Base-by-base conservation (phyloP, 495 filamentous ascomycete species). In the Penicillium antarcticum region DNA sequence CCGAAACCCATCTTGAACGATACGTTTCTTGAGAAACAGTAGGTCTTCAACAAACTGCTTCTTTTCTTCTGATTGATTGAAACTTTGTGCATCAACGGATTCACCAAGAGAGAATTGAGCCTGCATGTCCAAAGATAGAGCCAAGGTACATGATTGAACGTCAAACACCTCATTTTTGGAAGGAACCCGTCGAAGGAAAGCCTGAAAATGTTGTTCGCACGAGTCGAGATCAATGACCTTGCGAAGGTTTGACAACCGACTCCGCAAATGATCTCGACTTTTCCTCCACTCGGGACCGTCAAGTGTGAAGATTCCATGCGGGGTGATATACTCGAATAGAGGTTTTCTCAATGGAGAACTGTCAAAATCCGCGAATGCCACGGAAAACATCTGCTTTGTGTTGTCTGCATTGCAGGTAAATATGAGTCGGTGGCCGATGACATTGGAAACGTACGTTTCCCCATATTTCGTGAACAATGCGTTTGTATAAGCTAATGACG, bases 221-320 rank as follows among this genome's bases (percentile, higher is more conserved):
- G 45, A 5, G 3, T 24, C 17, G 6, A 61, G 14, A 26, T 61
- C 55, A 29, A 53, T 42, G 29, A 41, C 37, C 37, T 42, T 31
- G 18, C 55, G 55, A 7, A 49, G 45, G 32, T 54, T 54, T 12
- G 55, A 51, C 21, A 61, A 32, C 19, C 19, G 49, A 38, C 16
- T 54, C 6, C 51, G 51, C 35, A 58, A 37, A 19, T 51, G 33
- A 7, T 49, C 47, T 14, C 58, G 49, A 17, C 31, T 45, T 32
- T 13, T 38, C 31, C 51, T 58, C 58, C 58, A 61, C 16, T 44
- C 35, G 24, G 34, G 16, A 10, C 55, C 58, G 32, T 61, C 58
- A 18, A 58, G 37, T 10, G 55, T 52, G 21, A 58, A 58, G 37
- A 61, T 61, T 1, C 58, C 58, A 47, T 55, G 57, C n/a, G 53